Base-by-base conservation (phyloP, 305 asterid genomes). In the Galium porrigens region DNA sequence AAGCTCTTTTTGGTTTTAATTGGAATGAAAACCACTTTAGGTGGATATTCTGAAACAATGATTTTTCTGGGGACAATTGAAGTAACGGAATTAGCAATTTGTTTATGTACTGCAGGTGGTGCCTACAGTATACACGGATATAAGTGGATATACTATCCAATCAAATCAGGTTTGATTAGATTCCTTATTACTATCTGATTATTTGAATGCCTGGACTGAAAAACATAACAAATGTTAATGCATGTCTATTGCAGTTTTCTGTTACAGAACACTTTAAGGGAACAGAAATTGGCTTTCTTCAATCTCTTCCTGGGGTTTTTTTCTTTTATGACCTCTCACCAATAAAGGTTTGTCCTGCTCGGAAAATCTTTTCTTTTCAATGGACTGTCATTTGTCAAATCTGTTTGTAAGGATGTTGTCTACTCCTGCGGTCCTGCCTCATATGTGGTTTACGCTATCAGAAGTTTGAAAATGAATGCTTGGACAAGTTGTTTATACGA, bases 241-340 rank as follows among this genome's bases (percentile, higher is more conserved):
- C 53, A 71, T 57, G 58, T 61, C 20, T 63, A 22, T 58, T 78
- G 81, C 86, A 92, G 98, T 92, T 92, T 82, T 92, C 98, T 64
- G 96, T 92, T 22, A 92, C 99, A 15, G 99, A 92, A 76, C 95
- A 92, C 74, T 87, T 78, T 60, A 79, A 76, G 80, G 96, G 95
- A 64, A 72, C 84, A 39, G 96, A 81, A 0, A 65, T 82, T 53
- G 94, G 91, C 41, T 82, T 63, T 58, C 87, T 79, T 68, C 95
- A 83, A 74, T 58, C 91, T 57, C 81, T 89, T 75, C 99, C 95
- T 25, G 96, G 99, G 58, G 95, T 83, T 65, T 92, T 89, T 80
- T 84, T 89, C 86, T 84, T 83, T 66, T 92, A 92, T 70, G 96
- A 92, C 64, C 95, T 89, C 64, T 92, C 99, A 42, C 96, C 96